These are phyloP conservation scores for Saccharomycopsis lassenensis DNA, from an alignment of 805 yeast species.

Conservation along the genomic window DNA sequence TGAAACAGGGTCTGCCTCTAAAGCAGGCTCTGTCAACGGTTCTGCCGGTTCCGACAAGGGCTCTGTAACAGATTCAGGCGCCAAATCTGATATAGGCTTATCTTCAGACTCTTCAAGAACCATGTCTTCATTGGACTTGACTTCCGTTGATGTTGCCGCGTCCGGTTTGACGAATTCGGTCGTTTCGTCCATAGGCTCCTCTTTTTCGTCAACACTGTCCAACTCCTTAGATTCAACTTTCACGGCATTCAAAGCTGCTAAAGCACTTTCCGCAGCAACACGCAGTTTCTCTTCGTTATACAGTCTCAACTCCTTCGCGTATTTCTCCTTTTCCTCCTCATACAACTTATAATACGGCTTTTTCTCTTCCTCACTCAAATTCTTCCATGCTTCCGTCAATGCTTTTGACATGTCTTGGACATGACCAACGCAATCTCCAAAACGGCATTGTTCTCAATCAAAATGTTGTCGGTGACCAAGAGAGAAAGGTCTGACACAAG, in stretches of 20 bases:
- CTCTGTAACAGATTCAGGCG: not conserved
- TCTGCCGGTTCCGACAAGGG: not conserved
- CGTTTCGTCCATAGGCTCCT: not conserved
- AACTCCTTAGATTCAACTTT: not conserved
- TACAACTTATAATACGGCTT: conserved; percentile 65
- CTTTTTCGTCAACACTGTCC: conserved; percentile 1
- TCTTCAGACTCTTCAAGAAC: not conserved
- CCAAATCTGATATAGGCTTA: not conserved
- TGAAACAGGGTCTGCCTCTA: not conserved
- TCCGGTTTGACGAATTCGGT: not conserved
- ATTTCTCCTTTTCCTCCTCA: conserved; percentile 69
- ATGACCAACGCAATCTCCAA: no score
- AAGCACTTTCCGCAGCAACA: conserved; percentile 3
- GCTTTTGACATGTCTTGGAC: conserved; percentile 60
- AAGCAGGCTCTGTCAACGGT: not conserved
- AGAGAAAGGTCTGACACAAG: no score
- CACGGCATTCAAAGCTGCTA: not conserved
- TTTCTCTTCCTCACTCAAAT: conserved; percentile 53
- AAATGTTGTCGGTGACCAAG: conserved; percentile 68
- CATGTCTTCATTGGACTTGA: not conserved
- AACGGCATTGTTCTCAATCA: conserved; percentile 93
- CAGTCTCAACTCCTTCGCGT: conserved; percentile 57
- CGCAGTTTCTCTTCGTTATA: conserved; percentile 26
- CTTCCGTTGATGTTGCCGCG: not conserved
- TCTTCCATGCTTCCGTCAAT: conserved; percentile 80